A percentile compares a stretch with the other conserved stretches of the same genome.
Conservation (phyloP, 495 filamentous ascomycete species). For the Stereocaulon alpinum region DNA sequence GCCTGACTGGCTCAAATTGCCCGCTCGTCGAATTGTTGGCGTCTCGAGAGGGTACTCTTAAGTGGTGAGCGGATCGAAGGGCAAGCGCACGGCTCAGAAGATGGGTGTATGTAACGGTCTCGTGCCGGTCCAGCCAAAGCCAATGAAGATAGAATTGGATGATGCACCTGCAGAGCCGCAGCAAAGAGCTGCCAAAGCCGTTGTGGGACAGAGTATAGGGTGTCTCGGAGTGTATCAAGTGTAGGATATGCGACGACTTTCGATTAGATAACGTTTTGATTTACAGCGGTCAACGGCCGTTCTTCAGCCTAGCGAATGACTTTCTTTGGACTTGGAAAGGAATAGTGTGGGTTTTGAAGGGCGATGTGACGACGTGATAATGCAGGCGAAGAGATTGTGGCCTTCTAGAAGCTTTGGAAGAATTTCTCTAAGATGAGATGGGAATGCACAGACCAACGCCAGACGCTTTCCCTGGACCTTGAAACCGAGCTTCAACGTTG, state of each 20-base stretch:
- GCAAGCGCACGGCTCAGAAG: conserved; percentile 13
- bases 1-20: conserved; percentile 4
- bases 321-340: neutral
- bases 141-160: neutral
- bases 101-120: neutral
- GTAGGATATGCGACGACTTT: conserved; percentile 4
- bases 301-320: neutral
- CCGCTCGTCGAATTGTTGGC: conserved; percentile 8
- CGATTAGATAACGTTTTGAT: conserved; percentile 12
- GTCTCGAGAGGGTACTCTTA: neutral
- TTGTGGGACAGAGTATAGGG: neutral
- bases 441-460: neutral
- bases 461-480: neutral
- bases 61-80: neutral
- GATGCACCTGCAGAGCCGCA: conserved; percentile 1
- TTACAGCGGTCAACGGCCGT: neutral
- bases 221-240: conserved; percentile 11
- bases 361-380: neutral
- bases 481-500: neutral
- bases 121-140: neutral
- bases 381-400: neutral
- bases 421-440: neutral
- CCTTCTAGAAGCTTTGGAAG: neutral
- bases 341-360: neutral
- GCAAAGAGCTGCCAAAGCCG: conserved; percentile 6